Evolutionary conservation across 768 basidiomycete genomes (phyloP).

Genomic region (Russula foetens): DNA sequence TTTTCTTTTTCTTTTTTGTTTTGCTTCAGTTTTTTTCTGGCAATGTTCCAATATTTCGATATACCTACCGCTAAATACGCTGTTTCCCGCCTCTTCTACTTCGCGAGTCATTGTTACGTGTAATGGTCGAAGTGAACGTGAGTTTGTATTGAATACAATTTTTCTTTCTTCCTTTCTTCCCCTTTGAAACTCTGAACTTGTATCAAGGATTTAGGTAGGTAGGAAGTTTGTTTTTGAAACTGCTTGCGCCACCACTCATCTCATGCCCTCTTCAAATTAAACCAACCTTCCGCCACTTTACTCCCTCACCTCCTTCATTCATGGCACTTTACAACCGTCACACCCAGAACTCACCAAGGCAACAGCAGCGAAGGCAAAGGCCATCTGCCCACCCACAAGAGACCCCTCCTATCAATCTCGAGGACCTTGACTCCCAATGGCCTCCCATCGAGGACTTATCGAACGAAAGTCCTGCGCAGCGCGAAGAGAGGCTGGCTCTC

Average conservation of each 20-base stretch:
- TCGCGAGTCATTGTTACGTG: background rate
- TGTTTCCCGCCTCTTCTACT: background rate
- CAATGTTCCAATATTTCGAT: background rate
- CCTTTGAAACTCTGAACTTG: too few relatives aligned
- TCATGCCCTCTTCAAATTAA: too few relatives aligned
- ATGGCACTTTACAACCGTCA: background rate
- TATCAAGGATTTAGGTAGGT: too few relatives aligned
- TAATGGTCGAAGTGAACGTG: background rate
- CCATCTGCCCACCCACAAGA: background rate
- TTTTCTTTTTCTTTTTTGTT: background rate
- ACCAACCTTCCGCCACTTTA: background rate
- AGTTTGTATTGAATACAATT: too few relatives aligned
- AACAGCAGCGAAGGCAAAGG: background rate
- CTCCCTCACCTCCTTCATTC: background rate
- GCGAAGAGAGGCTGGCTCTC: conserved; percentile 31
- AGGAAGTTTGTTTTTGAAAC: too few relatives aligned
- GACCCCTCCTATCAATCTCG: conserved; percentile 8
- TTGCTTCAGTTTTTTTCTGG: background rate
- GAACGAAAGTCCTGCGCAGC: conserved; percentile 37
- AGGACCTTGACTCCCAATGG: conserved; percentile 21
- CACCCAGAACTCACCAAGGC: background rate
- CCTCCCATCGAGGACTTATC: conserved; percentile 27
- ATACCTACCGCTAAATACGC: background rate
- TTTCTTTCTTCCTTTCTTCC: too few relatives aligned
- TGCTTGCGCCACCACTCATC: too few relatives aligned